These are phyloP conservation scores for Pythium aphanidermatum DNA, from an alignment of 352 stramenopile genomes.

Conservation along the genomic window DNA sequence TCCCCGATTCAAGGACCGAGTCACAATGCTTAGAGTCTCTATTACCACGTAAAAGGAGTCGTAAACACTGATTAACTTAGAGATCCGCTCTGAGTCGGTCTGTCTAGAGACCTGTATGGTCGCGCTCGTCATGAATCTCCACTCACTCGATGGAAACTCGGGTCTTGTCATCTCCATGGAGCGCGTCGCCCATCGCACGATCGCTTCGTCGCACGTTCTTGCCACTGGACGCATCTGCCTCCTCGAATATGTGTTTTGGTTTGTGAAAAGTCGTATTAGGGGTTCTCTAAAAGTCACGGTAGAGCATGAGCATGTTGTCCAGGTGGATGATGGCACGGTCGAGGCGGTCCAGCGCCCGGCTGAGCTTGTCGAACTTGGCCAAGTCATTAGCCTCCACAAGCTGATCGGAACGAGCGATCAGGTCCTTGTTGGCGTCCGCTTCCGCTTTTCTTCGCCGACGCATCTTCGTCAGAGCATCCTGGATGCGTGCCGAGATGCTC, in stretches of 20 bases:
- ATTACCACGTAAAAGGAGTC: too few relatives aligned
- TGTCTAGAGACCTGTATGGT: too few relatives aligned
- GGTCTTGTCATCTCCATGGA: too few relatives aligned
- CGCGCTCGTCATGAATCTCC: too few relatives aligned
- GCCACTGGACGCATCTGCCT: too few relatives aligned
- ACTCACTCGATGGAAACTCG: too few relatives aligned
- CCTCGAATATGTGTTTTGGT: neutral
- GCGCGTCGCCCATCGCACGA: too few relatives aligned
- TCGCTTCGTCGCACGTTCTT: too few relatives aligned
- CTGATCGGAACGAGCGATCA: conserved; percentile 82
- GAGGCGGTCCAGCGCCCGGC: conserved; percentile 74
- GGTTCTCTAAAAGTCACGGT: conserved; percentile 69
- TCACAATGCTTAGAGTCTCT: too few relatives aligned
- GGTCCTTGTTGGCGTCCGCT: conserved; percentile 84
- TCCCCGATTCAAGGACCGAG: too few relatives aligned
- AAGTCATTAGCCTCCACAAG: conserved; percentile 82
- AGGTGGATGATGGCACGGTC: conserved; percentile 80
- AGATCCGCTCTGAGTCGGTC: too few relatives aligned
- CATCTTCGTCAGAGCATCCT: conserved; percentile 67
- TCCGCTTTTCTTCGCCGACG: conserved; percentile 63
- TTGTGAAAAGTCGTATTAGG: neutral
- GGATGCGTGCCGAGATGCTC: conserved; percentile 54
- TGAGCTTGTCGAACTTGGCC: conserved; percentile 84
- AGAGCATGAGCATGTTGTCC: conserved; percentile 86
- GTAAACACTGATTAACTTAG: too few relatives aligned